Evolutionary conservation across 1,284 basidiomycete species (phyloP), one percentile per base, ranked within the genome.

Genomic region (Xanthoconium separans): DNA sequence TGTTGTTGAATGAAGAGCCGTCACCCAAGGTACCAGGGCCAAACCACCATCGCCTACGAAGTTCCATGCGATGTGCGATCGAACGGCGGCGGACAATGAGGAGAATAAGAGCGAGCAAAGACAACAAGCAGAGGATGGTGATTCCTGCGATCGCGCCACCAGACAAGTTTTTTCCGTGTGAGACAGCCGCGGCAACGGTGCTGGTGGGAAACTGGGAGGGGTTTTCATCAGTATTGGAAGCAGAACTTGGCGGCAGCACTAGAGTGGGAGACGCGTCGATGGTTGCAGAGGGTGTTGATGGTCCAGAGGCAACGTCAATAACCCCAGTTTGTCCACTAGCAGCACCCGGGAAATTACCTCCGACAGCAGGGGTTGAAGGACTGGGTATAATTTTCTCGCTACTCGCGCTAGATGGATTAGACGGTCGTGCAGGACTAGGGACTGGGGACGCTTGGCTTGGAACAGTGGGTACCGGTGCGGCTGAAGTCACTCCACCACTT

Each of bases 61-160:
- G 65, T 29, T 64, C 60, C 24, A 58, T n/a, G 22, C 73, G 74
- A 40, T 58, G 64, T 0, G 60, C 55, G 20, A 65, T 61, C n/a
- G 61, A 63, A 29, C 71, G 75, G 31, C 65, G 67, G 36, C 75
- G 73, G 6, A 70, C n/a, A 20, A 63, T n/a, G 7, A 75, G 51
- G 10, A 76, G 9, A 24, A 65, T 13, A 31, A 71, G 47, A 9
- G 40, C 44, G 20, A 66, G 9, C 16, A 69, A 34, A 33, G 53
- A 39, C 13, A 75, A 12, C 31, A 64, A 50, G 31, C 54, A 63
- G 4, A 57, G 42, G n/a, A 73, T 44, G 27, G 59, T 56, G 33
- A 74, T 69, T 43, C 65, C 70, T 11, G 61, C 65, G 27, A 68
- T 63, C 10, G 64, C 69, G 47, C 65, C 67, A 1, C 57, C 51